Evolutionary conservation across 2,329 filamentous ascomycete species (phyloP), one percentile per base, ranked within the genome.

Genomic region (Pseudopithomyces maydicus): DNA sequence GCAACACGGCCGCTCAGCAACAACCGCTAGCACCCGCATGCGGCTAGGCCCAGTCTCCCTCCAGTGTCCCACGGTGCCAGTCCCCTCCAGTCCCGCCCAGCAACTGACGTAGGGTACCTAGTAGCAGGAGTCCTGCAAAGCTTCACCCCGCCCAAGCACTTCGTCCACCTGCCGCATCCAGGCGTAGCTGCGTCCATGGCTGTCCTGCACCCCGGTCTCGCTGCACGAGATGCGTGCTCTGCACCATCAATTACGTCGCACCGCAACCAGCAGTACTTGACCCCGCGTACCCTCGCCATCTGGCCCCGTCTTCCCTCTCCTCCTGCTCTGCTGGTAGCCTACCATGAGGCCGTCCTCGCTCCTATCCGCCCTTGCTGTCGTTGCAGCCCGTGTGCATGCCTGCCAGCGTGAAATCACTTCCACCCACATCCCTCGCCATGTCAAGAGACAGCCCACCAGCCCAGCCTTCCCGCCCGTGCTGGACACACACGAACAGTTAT

Each of bases 401-500:
- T 76, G 72, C 46, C 70, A 74, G 57, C 68, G 71, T 48, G 73
- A 75, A 56, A 65, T 65, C 47, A 57, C 56, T 15, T 64, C 70
- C 50, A 61, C 63, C 15, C 58, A 62, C 22, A 66, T 67, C 46
- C 66, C 69, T 45, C 54, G 49, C 15, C 63, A 66, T 56, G 56
- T 66, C 17, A 74, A 73, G 55, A 67, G 71, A 32, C 70, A 74
- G 35, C 57, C 41, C 38, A 59, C 35, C 26, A 66, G 63, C 50
- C 55, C 56, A 6, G 63, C 66, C 2, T 75, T 75, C 42, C 74
- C 74, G 19, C 72, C 73, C 11, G 63, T 65, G 0, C 59, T 77
- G 38, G 71, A 75, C 41, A 54, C 67, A 1, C 69, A 77, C 47
- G 77, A 79, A 56, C 64, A 74, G 47, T 67, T 77, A n/a, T 63